phyloP scores from a whole-genome alignment of 1,284 basidiomycete genomes.

The Cronartium ribicola region DNA sequence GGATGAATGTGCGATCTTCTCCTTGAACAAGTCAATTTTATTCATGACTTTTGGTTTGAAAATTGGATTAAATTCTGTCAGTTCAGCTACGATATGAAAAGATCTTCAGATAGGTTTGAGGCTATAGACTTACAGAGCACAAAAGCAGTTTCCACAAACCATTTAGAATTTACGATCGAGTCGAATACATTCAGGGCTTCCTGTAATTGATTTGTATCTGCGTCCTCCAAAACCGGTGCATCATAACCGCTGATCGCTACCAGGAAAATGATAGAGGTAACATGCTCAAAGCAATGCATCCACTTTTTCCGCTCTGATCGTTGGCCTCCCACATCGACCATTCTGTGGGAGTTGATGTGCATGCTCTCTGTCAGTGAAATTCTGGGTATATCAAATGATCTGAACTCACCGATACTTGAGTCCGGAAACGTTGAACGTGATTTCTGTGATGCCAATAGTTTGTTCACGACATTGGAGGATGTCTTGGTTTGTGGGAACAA shows the following conservation, averaged over 20 bases:
- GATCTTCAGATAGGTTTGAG: no score
- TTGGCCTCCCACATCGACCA: slow-evolving; percentile 87
- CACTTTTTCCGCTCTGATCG: slow-evolving; percentile 77
- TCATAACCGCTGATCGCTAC: slow-evolving; percentile 51
- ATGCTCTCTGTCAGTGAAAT: neutral
- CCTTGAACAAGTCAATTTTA: slow-evolving; percentile 94
- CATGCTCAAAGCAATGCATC: slow-evolving; percentile 54
- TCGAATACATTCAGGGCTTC: slow-evolving; percentile 92
- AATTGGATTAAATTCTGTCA: no score
- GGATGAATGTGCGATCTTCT: slow-evolving; percentile 79
- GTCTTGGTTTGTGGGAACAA: slow-evolving; percentile 81
- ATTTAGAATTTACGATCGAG: slow-evolving; percentile 92
- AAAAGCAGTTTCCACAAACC: slow-evolving; percentile 89
- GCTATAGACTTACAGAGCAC: no score
- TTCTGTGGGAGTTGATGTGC: slow-evolving; percentile 51
- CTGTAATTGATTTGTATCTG: slow-evolving; percentile 73
- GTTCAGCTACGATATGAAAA: no score
- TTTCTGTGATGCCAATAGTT: slow-evolving; percentile 89
- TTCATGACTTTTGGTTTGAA: no score
- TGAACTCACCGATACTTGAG: slow-evolving; percentile 55
- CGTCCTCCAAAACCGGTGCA: slow-evolving; percentile 49
- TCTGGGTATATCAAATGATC: neutral
- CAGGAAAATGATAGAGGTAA: slow-evolving; percentile 61
- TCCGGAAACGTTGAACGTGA: slow-evolving; percentile 56
- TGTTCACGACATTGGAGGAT: slow-evolving; percentile 83